Conservation (phyloP, 2,329 filamentous ascomycete species). For the Trichoderma citrinoviride region DNA sequence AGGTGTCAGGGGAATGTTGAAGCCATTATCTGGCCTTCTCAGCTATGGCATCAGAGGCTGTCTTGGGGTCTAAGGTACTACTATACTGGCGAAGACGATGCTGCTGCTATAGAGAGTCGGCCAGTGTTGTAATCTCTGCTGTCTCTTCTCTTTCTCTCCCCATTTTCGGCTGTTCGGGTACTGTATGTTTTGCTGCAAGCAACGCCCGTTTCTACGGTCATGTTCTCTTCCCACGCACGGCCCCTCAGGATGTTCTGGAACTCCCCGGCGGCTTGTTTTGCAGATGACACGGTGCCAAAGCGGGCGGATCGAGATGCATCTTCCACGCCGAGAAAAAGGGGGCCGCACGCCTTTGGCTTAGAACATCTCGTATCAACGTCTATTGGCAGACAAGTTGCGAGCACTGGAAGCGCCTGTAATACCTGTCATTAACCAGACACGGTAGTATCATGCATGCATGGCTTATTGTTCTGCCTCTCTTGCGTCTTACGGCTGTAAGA, state of each 20-base stretch:
- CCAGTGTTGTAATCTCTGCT: too few relatives aligned
- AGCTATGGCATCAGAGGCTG: too few relatives aligned
- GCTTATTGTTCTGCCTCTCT: not conserved
- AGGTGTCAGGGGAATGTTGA: not conserved
- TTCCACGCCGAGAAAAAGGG: not conserved
- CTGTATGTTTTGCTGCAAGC: too few relatives aligned
- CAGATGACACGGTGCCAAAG: conserved; percentile 14
- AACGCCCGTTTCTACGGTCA: too few relatives aligned
- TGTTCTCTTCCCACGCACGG: not conserved
- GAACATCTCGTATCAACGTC: conserved; percentile 9
- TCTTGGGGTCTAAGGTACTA: too few relatives aligned
- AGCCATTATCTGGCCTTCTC: not conserved
- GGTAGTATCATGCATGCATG: conserved; percentile 8
- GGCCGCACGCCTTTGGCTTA: conserved; percentile 1
- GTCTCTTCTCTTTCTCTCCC: too few relatives aligned
- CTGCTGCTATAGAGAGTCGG: too few relatives aligned
- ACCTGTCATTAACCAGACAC: conserved; percentile 2
- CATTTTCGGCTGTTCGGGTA: too few relatives aligned
- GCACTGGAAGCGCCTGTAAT: not conserved
- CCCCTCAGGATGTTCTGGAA: not conserved
- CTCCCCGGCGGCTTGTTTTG: conserved; percentile 1
- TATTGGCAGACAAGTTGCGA: not conserved
- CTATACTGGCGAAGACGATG: too few relatives aligned
- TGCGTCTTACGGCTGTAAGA: not conserved
- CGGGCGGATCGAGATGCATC: conserved; percentile 15